phyloP scores from a whole-genome alignment of 176 grass and related monocot genomes.

The Avena atlantica region DNA sequence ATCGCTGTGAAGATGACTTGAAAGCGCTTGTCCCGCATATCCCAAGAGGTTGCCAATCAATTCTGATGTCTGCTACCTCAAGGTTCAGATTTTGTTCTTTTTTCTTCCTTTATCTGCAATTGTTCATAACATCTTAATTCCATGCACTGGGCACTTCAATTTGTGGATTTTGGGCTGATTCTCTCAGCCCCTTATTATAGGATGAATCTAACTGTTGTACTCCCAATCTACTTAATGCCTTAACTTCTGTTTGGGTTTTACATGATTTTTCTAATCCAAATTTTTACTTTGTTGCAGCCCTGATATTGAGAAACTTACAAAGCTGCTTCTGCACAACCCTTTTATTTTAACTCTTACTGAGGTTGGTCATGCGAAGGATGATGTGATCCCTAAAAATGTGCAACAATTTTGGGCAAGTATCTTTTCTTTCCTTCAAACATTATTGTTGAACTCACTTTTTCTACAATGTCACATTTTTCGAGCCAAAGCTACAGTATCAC shows the following conservation, averaged over 20 bases:
- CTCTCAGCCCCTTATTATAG: background rate
- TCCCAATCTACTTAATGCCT: conserved; percentile 8
- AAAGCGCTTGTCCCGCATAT: conserved; percentile 83
- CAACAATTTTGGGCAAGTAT: conserved; percentile 81
- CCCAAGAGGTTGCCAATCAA: conserved; percentile 83
- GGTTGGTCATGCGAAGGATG: conserved; percentile 72
- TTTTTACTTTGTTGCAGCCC: conserved; percentile 49
- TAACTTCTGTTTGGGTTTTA: conserved; percentile 19
- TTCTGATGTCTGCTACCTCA: conserved; percentile 98
- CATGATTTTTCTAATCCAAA: conserved; percentile 34
- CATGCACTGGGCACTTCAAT: background rate
- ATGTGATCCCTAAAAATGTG: conserved; percentile 80
- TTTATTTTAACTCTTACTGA: conserved; percentile 83
- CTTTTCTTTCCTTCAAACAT: conserved; percentile 5
- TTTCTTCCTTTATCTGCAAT: conserved; percentile 28
- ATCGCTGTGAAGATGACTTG: conserved; percentile 90
- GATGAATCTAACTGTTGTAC: conserved; percentile 22
- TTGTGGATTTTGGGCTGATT: conserved; percentile 15
- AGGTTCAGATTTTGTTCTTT: conserved; percentile 61
- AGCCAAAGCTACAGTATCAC: conserved; percentile 17
- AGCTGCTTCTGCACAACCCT: conserved; percentile 94
- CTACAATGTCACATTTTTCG: conserved; percentile 6
- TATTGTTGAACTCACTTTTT: conserved; percentile 9
- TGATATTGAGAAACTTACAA: conserved; percentile 90
- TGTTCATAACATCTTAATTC: conserved; percentile 3